These are phyloP conservation scores for Oxyria digyna DNA, from an alignment of 148 eudicot species.

Conservation along the genomic window DNA sequence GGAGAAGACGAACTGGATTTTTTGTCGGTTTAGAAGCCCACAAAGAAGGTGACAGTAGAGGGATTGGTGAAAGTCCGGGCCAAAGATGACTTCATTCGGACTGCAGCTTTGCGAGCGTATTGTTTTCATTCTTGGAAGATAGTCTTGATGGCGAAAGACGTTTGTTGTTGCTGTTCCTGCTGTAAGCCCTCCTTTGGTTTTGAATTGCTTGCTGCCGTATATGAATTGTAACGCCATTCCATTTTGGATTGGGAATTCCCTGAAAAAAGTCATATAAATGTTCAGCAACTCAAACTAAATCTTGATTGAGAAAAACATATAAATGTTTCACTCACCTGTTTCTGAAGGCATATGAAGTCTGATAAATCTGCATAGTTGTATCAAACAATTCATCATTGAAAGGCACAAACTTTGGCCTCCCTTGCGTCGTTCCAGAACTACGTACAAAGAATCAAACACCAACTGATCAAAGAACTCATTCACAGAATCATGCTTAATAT, in stretches of 20 bases:
- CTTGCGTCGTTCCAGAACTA: constrained; percentile 96
- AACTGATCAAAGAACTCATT: not conserved
- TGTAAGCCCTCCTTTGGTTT: constrained; percentile 55
- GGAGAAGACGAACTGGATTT: constrained; percentile 55
- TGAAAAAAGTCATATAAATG: constrained; percentile 14
- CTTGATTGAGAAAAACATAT: too few species aligned
- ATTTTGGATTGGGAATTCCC: constrained; percentile 58
- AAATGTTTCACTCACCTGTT: constrained; percentile 86
- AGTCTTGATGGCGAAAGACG: constrained; percentile 42
- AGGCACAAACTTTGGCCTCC: constrained; percentile 80
- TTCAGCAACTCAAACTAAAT: too few species aligned
- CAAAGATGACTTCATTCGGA: constrained; percentile 81
- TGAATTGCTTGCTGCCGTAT: constrained; percentile 79
- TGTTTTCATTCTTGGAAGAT: constrained; percentile 39
- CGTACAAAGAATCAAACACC: not conserved
- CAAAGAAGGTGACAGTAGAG: constrained; percentile 85
- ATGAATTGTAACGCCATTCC: constrained; percentile 65
- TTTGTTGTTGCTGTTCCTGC: constrained; percentile 95
- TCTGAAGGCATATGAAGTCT: constrained; percentile 74
- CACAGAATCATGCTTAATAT: not conserved
- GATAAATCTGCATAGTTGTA: constrained; percentile 70
- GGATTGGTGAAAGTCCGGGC: constrained; percentile 65
- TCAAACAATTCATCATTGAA: constrained; percentile 66
- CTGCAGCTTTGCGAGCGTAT: constrained; percentile 67
- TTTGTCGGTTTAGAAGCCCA: constrained; percentile 41